These are phyloP conservation scores for Solioccasus polychromus DNA, from an alignment of 768 basidiomycete species.

Conservation along the genomic window DNA sequence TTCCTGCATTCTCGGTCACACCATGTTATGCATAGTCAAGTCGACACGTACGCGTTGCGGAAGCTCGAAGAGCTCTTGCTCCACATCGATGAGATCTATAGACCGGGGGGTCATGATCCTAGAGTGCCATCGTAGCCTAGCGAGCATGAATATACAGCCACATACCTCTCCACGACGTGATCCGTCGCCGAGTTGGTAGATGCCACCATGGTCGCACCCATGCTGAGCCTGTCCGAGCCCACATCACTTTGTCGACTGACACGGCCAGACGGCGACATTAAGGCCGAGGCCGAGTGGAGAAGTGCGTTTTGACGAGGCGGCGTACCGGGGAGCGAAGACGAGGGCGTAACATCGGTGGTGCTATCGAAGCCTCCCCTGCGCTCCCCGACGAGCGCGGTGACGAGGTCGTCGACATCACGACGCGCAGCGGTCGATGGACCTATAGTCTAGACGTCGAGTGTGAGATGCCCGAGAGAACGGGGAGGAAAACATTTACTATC, in stretches of 20 bases:
- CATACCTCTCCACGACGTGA: conserved; percentile 67
- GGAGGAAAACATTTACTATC: conserved; percentile 19
- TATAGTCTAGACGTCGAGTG: conserved; percentile 27
- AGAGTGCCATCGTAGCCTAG: conserved; percentile 6
- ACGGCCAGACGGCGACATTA: conserved; percentile 55
- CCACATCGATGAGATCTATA: conserved; percentile 80
- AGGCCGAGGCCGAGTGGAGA: conserved; percentile 35
- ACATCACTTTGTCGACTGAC: conserved; percentile 70
- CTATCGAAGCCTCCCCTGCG: conserved; percentile 50
- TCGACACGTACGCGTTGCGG: conserved; percentile 71
- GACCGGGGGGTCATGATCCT: conserved; percentile 65
- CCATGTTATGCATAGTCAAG: neutral
- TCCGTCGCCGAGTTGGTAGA: conserved; percentile 59
- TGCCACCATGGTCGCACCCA: conserved; percentile 45
- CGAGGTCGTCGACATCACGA: conserved; percentile 68
- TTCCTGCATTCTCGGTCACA: conserved; percentile 43
- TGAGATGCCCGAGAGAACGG: conserved; percentile 1
- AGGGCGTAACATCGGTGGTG: conserved; percentile 60
- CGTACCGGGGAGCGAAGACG: conserved; percentile 69
- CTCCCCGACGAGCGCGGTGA: conserved; percentile 53
- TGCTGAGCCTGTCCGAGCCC: conserved; percentile 44
- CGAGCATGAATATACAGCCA: neutral
- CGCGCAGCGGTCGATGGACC: conserved; percentile 42
- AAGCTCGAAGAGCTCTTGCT: conserved; percentile 87
- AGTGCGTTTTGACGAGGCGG: conserved; percentile 45